Conservation (phyloP, 73 alveolate species). For the Symbiodinium pilosum region DNA sequence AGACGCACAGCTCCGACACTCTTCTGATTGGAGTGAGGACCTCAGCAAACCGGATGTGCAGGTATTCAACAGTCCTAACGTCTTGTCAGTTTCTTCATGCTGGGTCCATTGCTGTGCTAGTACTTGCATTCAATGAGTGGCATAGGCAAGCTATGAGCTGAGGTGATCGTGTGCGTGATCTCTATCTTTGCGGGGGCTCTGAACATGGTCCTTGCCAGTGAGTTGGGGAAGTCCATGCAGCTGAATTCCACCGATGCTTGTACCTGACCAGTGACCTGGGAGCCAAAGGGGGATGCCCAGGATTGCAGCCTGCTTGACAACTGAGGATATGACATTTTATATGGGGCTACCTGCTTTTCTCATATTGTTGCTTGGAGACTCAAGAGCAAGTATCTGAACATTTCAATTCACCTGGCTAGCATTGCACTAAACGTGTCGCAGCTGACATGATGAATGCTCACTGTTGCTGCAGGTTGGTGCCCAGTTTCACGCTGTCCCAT, state of each 20-base stretch:
- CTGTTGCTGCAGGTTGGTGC: slow-evolving; percentile 24
- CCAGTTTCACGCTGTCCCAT: slow-evolving; percentile 2
- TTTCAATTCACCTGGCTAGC: too few species aligned
- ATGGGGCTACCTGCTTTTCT: slow-evolving; percentile 24
- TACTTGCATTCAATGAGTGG: too few species aligned
- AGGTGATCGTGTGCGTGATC: background rate
- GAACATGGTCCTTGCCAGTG: slow-evolving; percentile 61
- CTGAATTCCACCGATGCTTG: background rate
- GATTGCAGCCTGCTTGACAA: background rate
- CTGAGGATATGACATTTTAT: slow-evolving; percentile 35
- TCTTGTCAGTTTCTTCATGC: too few species aligned
- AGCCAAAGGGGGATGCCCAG: background rate
- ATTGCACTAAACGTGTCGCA: background rate
- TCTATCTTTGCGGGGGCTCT: slow-evolving; percentile 47
- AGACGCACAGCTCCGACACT: background rate
- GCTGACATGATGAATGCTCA: background rate
- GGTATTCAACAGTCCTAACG: too few species aligned
- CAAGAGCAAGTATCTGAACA: too few species aligned
- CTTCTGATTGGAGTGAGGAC: background rate
- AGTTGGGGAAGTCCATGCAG: slow-evolving; percentile 22
- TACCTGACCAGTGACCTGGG: background rate
- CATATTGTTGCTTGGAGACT: background rate
- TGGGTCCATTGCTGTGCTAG: too few species aligned
- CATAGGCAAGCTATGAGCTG: background rate
- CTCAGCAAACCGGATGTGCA: background rate